Conservation (phyloP, 225 moss, liverwort and hornwort species). For the Physcomitrium patens region DNA sequence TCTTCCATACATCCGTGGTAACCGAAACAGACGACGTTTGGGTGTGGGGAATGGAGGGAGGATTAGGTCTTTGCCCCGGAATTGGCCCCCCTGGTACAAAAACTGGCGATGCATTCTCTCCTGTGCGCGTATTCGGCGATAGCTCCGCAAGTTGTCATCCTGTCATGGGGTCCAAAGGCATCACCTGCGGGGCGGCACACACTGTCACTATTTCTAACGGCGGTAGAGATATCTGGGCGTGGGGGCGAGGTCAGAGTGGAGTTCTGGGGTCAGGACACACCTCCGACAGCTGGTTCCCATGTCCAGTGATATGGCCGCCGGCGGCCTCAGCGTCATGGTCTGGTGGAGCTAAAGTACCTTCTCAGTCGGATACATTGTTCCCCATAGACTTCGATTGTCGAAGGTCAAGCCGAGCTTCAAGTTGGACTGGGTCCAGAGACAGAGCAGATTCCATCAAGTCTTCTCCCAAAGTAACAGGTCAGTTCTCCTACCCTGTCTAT, state of each 20-base stretch:
- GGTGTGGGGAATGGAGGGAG: slow-evolving; percentile 64
- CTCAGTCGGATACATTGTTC: slow-evolving; percentile 20
- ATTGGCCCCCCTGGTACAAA: slow-evolving; percentile 44
- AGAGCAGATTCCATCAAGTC: slow-evolving; percentile 24
- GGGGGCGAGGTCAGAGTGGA: slow-evolving; percentile 56
- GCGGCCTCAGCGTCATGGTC: slow-evolving; percentile 30
- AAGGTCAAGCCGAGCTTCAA: slow-evolving; percentile 30
- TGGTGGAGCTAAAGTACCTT: slow-evolving; percentile 1
- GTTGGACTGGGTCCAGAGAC: slow-evolving; percentile 31
- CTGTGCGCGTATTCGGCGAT: slow-evolving; percentile 48
- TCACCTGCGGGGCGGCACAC: slow-evolving; percentile 54
- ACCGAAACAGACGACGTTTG: slow-evolving; percentile 50
- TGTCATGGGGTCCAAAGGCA: slow-evolving; percentile 40
- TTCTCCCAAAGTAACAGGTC: slow-evolving; percentile 27
- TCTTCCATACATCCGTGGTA: slow-evolving; percentile 44
- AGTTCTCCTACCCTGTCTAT: not conserved
- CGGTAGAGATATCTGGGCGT: slow-evolving; percentile 50
- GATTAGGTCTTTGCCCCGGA: slow-evolving; percentile 45
- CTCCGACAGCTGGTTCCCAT: slow-evolving; percentile 55
- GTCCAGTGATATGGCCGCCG: slow-evolving; percentile 52
- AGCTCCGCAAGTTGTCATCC: slow-evolving; percentile 40
- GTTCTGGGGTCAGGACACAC: slow-evolving; percentile 43
- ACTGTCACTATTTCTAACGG: slow-evolving; percentile 44
- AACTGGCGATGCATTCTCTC: slow-evolving; percentile 46
- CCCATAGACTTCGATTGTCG: slow-evolving; percentile 37